phyloP scores from a whole-genome alignment of 805 yeast genomes.

The Candida koratica region DNA sequence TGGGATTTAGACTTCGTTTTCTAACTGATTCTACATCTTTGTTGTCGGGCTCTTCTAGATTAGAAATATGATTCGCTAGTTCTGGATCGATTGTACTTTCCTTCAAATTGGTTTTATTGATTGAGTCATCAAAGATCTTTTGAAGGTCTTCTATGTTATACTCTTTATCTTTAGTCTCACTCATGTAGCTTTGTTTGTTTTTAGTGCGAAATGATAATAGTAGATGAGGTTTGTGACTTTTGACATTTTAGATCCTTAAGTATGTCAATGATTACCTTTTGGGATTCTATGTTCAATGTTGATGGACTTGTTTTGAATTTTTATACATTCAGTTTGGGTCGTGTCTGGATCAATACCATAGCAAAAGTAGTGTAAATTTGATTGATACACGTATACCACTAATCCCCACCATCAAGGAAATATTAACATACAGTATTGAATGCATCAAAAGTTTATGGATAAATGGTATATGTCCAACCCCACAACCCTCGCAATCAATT shows the following conservation, averaged over 20 bases:
- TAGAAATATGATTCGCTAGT: constrained; percentile 1
- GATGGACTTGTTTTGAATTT: no score
- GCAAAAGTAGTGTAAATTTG: no score
- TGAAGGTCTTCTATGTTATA: constrained; percentile 14
- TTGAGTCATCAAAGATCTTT: constrained; percentile 15
- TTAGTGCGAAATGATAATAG: no score
- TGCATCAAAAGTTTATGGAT: not conserved
- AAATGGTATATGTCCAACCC: not conserved
- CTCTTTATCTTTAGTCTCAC: constrained; percentile 6
- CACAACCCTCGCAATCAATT: constrained; percentile 1
- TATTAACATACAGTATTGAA: not conserved
- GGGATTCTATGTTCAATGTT: no score
- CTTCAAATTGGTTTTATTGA: constrained; percentile 1
- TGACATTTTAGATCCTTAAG: no score
- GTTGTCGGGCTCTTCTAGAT: not conserved
- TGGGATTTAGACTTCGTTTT: constrained; percentile 1
- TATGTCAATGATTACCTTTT: no score
- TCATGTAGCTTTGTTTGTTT: constrained; percentile 4
- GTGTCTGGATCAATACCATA: no score
- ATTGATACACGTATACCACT: no score
- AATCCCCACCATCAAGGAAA: no score
- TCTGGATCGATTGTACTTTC: constrained; percentile 6
- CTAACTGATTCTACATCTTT: not conserved
- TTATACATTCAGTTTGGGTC: no score
- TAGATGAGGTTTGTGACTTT: no score